Evolutionary conservation across 2,329 filamentous ascomycete species (phyloP), one percentile per base, ranked within the genome.

Genomic region (Lachnellula hyalina): DNA sequence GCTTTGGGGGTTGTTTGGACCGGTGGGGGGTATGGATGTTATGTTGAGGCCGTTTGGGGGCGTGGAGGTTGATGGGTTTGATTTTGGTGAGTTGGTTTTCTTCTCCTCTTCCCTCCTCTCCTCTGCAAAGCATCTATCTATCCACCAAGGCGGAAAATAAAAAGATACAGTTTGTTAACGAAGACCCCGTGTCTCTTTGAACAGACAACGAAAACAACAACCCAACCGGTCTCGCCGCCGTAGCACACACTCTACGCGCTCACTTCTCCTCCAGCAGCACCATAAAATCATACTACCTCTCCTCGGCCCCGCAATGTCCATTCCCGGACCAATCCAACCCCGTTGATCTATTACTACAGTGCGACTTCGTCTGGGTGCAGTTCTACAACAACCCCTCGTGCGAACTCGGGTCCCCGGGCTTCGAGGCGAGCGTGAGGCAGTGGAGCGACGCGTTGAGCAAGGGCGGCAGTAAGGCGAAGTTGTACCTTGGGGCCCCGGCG

Each of bases 351-450:
- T 55, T 69, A 25, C 62, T 72, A 17, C 61, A 67, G 5, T 69
- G 68, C 59, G 72, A 74, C 47, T 73, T 72, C 40, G 64, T 74
- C 45, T 73, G 63, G 44, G 68, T 73, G n/a, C 71, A 74, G 51
- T 74, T 74, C 59, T 74, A 73, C 65, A 74, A 74, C 61, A 74
- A 74, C 65, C 67, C 66, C 49, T 55, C 51, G 15, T 73, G 62
- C 61, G 67, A 65, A 51, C 65, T 66, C 59, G 68, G 66, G 15
- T 56, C 53, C 12, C 25, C 53, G 0, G 68, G 66, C 34, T 68
- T 68, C 57, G 38, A 51, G 42, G 40, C 55, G 42, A 65, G 63
- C 49, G 63, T 73, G 32, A 55, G 63, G 6, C 57, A 62, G 7
- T 75, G 71, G 72, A 68, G 65, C 58, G 54, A 59, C 4, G 64